phyloP scores from a whole-genome alignment of 495 filamentous ascomycete genomes.

The Penicillium cataractarum region DNA sequence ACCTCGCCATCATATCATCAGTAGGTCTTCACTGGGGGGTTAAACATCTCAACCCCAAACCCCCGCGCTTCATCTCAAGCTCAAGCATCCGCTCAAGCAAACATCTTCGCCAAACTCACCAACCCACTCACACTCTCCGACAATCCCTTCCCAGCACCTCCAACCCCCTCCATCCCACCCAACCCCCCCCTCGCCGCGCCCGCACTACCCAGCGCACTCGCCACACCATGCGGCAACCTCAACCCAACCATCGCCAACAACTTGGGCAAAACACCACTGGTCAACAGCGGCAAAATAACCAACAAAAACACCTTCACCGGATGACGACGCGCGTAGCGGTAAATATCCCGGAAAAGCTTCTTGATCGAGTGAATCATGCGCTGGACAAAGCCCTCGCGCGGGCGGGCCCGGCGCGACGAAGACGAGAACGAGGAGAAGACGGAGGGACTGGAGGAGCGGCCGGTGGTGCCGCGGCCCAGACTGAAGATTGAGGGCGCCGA shows the following conservation, averaged over 20 bases:
- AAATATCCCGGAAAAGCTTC: slow-evolving; percentile 72
- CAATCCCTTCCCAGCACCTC: slow-evolving; percentile 30
- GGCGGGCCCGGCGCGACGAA: slow-evolving; percentile 60
- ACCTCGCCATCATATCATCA: background rate
- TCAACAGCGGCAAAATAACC: slow-evolving; percentile 81
- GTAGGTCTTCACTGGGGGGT: no score
- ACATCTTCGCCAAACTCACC: slow-evolving; percentile 66
- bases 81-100: slow-evolving; percentile 44
- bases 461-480: slow-evolving; percentile 43
- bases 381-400: slow-evolving; percentile 74
- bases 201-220: slow-evolving; percentile 54
- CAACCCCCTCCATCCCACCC: slow-evolving; percentile 28
- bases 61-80: background rate
- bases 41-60: no score
- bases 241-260: slow-evolving; percentile 77
- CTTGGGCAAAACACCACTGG: slow-evolving; percentile 74
- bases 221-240: slow-evolving; percentile 63
- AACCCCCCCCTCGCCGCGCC: slow-evolving; percentile 34
- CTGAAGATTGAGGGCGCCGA: slow-evolving; percentile 58
- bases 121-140: slow-evolving; percentile 53
- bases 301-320: slow-evolving; percentile 84
- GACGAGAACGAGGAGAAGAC: slow-evolving; percentile 61
- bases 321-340: slow-evolving; percentile 73
- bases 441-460: slow-evolving; percentile 47
- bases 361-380: slow-evolving; percentile 71